Conservation (phyloP, 176 grass and related monocot species). For the Oryza coarctata region DNA sequence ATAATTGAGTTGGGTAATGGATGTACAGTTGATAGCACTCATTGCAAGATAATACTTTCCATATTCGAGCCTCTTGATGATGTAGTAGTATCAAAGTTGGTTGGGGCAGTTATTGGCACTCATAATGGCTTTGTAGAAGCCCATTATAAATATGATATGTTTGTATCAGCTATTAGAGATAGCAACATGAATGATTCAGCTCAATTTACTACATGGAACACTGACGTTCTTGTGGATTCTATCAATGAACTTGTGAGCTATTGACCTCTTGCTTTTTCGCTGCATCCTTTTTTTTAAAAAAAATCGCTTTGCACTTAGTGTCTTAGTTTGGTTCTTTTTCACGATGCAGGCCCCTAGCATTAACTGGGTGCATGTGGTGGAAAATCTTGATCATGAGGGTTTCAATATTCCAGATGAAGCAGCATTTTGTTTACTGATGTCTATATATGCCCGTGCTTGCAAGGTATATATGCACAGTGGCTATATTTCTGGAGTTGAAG, state of each 20-base stretch:
- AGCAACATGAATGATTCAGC: conserved; percentile 47
- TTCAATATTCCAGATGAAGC: conserved; percentile 77
- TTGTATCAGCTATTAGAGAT: conserved; percentile 61
- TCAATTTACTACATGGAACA: conserved; percentile 61
- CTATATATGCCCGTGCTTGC: no score
- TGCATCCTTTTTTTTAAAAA: conserved; percentile 6
- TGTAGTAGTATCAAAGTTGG: conserved; percentile 63
- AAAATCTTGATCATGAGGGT: conserved; percentile 79
- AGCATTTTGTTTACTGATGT: no score
- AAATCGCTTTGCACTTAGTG: conserved; percentile 9
- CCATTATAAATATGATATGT: conserved; percentile 53
- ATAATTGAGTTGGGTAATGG: conserved; percentile 69
- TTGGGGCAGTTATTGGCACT: conserved; percentile 63
- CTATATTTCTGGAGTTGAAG: no score
- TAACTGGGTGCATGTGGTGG: conserved; percentile 74
- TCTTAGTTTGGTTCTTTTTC: conserved; percentile 36
- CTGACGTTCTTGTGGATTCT: conserved; percentile 68
- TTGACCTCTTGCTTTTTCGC: conserved; percentile 15
- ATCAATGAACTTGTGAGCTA: conserved; percentile 75
- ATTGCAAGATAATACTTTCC: conserved; percentile 74
- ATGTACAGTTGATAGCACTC: conserved; percentile 57
- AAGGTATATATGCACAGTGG: no score
- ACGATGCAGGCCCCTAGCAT: conserved; percentile 59
- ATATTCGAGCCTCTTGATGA: conserved; percentile 78
- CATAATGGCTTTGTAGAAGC: conserved; percentile 60